Base-by-base conservation (phyloP, 2,329 filamentous ascomycete species). In the Bisporella sp. region DNA sequence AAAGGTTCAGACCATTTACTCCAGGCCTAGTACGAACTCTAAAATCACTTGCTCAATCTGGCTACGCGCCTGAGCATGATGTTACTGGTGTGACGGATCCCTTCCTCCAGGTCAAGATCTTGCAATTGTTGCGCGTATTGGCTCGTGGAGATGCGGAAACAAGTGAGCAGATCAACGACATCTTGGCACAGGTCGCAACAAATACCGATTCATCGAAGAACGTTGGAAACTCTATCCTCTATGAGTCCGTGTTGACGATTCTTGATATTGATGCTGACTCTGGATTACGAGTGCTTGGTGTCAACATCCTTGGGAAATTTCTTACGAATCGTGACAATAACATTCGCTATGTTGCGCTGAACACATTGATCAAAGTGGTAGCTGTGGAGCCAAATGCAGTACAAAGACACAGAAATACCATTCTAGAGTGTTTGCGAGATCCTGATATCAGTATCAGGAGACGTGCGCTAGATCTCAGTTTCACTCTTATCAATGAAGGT, bases 201-300 rank as follows among this genome's bases (percentile, higher is more conserved):
- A 99, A 99, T 69, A 99, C 93, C 1, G 93, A 99, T 65, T 90
- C 92, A 0, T 91, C 91, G 31, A 99, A 99, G 74, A 99, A 99
- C 59, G 93, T 99, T 41, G 93, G 93, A 56, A 99, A 99, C 67
- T 92, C 93, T 1, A 99, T 99, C 61, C 76, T 99, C 6, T 99
- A 99, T 71, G 93, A 99, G 71, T 88, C 93, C 1, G 93, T 99
- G 37, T 82, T 93, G 41, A 99, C 93, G 0, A 99, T 99, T 59
- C 82, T 99, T 45, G 93, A 99, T 60, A 97, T 99, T 48, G 93
- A 99, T 69, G 95, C 93, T 28, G 95, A 99, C 66, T 96, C 93
- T 7, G 92, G 93, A 35, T 73, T 99, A 56, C 80, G 95, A 46
- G 93, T 99, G 28, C 78, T 99, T 30, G 93, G 93, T 63, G 93